These are phyloP conservation scores for Dendrostoma leiphaemia DNA, from an alignment of 2,329 filamentous ascomycete species.

Conservation along the genomic window DNA sequence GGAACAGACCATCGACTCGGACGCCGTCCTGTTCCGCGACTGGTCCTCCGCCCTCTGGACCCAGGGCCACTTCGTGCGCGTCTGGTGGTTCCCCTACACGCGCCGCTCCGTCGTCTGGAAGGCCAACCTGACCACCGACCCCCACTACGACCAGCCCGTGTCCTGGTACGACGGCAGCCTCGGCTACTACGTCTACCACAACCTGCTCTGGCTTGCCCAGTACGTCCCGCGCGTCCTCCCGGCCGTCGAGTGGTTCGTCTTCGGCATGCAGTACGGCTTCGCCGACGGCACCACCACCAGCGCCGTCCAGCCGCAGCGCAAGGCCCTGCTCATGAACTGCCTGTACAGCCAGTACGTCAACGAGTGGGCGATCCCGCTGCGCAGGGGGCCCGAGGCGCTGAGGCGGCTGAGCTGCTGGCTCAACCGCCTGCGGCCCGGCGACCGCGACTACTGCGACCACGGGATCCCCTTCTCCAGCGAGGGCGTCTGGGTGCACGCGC, in stretches of 20 bases:
- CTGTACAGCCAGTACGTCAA: conserved; percentile 98
- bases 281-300: conserved; percentile 62
- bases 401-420: conserved; percentile 83
- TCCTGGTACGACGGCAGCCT: conserved; percentile 80
- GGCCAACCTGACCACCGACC: conserved; percentile 72
- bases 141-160: conserved; percentile 54
- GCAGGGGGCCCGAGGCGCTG: conserved; percentile 84
- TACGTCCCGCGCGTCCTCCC: conserved; percentile 78
- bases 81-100: conserved; percentile 98
- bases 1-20: conserved; percentile 74
- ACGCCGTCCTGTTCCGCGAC: conserved; percentile 64
- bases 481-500: conserved; percentile 72
- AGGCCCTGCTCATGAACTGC: conserved; percentile 92
- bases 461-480: conserved; percentile 68
- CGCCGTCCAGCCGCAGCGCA: conserved; percentile 77
- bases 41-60: conserved; percentile 81
- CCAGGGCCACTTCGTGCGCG: conserved; percentile 80
- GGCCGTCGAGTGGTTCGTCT: conserved; percentile 93
- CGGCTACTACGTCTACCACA: conserved; percentile 90
- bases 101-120: conserved; percentile 85
- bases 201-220: conserved; percentile 77
- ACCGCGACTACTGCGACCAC: conserved; percentile 55
- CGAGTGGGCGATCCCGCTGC: conserved; percentile 91
- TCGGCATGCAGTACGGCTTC: conserved; percentile 97
- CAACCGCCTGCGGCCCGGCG: conserved; percentile 56